phyloP scores from a whole-genome alignment of 2,329 filamentous ascomycete species.

The Sporothrix pallida region DNA sequence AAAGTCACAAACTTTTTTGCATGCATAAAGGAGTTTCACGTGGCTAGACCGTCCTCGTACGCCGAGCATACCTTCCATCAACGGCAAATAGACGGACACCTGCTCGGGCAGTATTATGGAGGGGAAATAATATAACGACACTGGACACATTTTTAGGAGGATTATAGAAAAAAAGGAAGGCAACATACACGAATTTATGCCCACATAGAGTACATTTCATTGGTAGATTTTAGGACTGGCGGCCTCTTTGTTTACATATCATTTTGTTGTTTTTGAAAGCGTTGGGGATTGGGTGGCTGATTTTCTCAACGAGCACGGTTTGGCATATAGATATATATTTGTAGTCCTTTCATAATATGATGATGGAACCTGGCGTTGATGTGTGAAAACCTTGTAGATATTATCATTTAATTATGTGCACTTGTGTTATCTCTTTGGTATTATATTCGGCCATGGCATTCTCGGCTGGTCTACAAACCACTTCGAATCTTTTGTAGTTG shows the following conservation, averaged over 20 bases:
- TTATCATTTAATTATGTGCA: not conserved
- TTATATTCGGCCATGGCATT: not conserved
- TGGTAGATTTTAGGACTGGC: not conserved
- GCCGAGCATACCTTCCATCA: not conserved
- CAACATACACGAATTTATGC: not conserved
- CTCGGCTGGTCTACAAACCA: conserved; percentile 49
- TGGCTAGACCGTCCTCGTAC: conserved; percentile 7
- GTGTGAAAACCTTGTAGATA: not conserved
- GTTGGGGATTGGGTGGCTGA: not conserved
- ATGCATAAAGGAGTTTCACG: conserved; percentile 15
- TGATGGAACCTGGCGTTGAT: not conserved
- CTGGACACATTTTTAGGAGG: not conserved
- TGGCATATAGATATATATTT: not conserved
- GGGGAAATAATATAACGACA: not conserved
- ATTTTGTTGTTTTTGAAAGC: not conserved
- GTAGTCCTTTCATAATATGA: not conserved
- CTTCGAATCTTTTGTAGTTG: conserved; percentile 66
- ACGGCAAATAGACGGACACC: not conserved
- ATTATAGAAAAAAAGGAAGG: not conserved
- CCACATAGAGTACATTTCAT: not conserved
- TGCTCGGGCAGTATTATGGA: not conserved
- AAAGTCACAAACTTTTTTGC: conserved; percentile 21
- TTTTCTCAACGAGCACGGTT: not conserved
- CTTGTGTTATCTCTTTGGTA: too few relatives aligned
- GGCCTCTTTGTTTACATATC: not conserved